These are phyloP conservation scores for Serendipita vermifera DNA, from an alignment of 768 basidiomycete species.

Conservation along the genomic window DNA sequence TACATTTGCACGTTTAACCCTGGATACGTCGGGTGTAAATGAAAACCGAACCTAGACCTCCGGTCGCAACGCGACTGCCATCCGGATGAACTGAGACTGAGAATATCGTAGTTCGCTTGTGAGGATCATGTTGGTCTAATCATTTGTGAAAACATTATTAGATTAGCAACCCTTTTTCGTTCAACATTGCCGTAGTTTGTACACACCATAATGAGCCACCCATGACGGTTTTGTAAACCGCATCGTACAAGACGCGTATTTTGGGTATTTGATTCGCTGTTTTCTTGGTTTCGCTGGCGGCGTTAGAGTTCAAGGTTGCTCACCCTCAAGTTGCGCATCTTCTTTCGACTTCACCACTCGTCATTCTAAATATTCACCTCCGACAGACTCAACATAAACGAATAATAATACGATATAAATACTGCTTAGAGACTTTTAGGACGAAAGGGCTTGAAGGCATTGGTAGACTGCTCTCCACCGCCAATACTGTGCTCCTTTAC, in stretches of 20 bases:
- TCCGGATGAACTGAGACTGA: slow-evolving; percentile 92
- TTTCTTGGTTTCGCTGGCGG: too few relatives aligned
- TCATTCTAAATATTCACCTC: too few relatives aligned
- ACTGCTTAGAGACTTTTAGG: too few relatives aligned
- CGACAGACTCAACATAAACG: too few relatives aligned
- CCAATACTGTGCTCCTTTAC: too few relatives aligned
- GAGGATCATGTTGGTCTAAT: slow-evolving; percentile 39
- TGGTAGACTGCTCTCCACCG: too few relatives aligned
- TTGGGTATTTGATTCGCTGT: too few relatives aligned
- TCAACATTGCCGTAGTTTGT: neutral
- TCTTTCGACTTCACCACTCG: too few relatives aligned
- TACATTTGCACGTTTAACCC: slow-evolving; percentile 10
- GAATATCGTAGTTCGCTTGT: slow-evolving; percentile 74
- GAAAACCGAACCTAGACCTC: slow-evolving; percentile 44
- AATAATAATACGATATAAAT: too few relatives aligned
- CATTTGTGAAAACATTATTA: neutral
- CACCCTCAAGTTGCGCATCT: too few relatives aligned
- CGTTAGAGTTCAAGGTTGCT: too few relatives aligned
- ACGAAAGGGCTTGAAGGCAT: too few relatives aligned
- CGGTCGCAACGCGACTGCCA: slow-evolving; percentile 92
- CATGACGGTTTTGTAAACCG: slow-evolving; percentile 81
- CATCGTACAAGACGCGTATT: slow-evolving; percentile 32
- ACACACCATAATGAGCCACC: slow-evolving; percentile 64
- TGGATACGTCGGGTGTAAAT: neutral
- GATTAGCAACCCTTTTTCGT: neutral